Percentiles rank a stretch among this genome's conserved stretches.
Conservation (phyloP, 2,329 filamentous ascomycete species). For the Cadophora gregata region DNA sequence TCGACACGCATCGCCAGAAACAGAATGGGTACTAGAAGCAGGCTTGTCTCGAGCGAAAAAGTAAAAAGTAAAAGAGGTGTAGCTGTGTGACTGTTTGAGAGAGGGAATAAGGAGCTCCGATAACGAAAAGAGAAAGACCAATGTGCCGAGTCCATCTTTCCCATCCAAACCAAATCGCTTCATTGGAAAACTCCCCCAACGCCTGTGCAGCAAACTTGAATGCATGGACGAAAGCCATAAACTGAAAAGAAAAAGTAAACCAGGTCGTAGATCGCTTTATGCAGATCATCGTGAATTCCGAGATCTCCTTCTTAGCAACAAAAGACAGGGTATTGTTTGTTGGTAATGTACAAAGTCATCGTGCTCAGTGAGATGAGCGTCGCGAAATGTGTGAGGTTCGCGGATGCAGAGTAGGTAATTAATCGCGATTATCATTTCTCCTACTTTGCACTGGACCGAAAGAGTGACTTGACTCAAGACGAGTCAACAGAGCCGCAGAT, state of each 20-base stretch:
- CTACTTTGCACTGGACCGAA: conserved; percentile 38
- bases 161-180: background rate
- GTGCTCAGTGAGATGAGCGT: conserved; percentile 19
- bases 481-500: conserved; percentile 81
- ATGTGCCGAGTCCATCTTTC: conserved; percentile 7
- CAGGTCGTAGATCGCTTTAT: conserved; percentile 54
- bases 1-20: background rate
- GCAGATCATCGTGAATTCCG: conserved; percentile 53
- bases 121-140: background rate
- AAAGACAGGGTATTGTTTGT: conserved; percentile 44
- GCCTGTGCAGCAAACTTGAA: conserved; percentile 35
- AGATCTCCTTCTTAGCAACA: conserved; percentile 46
- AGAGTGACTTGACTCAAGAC: conserved; percentile 75
- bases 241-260: conserved; percentile 35
- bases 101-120: background rate
- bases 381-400: conserved; percentile 13
- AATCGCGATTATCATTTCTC: conserved; percentile 33
- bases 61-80: conserved; percentile 1
- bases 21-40: background rate
- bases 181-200: conserved; percentile 37
- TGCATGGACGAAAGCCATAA: conserved; percentile 22
- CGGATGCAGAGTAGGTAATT: conserved; percentile 27
- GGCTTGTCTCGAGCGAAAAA: conserved; percentile 12
- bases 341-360: conserved; percentile 41
- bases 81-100: conserved; percentile 11